These are phyloP conservation scores for Botryosphaeria dothidea DNA, from an alignment of 2,329 filamentous ascomycete genomes.

Conservation along the genomic window DNA sequence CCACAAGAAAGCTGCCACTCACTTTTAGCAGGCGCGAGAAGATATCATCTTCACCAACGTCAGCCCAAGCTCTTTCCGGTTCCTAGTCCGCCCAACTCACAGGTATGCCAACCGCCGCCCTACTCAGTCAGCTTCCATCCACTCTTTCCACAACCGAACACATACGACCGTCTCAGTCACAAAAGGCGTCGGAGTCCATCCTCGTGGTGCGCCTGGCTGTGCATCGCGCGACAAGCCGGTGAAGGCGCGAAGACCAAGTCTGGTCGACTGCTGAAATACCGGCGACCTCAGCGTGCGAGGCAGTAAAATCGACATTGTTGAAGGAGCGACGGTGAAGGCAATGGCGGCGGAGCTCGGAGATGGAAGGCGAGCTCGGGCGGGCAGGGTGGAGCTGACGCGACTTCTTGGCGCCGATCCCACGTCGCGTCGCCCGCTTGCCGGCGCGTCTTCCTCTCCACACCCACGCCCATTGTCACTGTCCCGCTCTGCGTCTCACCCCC, in stretches of 20 bases:
- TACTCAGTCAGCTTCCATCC: constrained; percentile 35
- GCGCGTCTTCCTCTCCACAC: constrained; percentile 16
- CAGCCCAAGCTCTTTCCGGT: background rate
- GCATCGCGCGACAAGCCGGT: constrained; percentile 22
- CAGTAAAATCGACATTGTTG: constrained; percentile 35
- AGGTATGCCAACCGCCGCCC: constrained; percentile 54
- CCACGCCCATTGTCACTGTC: background rate
- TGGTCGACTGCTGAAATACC: constrained; percentile 19
- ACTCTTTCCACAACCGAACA: background rate
- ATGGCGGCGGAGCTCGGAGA: background rate
- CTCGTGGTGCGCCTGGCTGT: constrained; percentile 28
- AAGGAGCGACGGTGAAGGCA: background rate
- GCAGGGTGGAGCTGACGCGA: background rate
- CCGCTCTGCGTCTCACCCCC: background rate
- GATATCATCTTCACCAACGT: constrained; percentile 38
- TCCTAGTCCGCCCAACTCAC: constrained; percentile 24
- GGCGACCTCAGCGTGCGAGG: constrained; percentile 28
- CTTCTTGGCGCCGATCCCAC: constrained; percentile 10
- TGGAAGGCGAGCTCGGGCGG: background rate
- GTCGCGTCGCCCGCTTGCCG: background rate
- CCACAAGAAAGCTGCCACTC: background rate
- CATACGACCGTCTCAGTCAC: constrained; percentile 53
- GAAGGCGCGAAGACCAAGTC: constrained; percentile 27
- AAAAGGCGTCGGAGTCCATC: constrained; percentile 50
- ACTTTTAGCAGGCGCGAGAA: constrained; percentile 49